Evolutionary conservation across 805 yeast species (phyloP), one percentile per base, ranked within the genome.

Genomic region (Starmerella geochares): DNA sequence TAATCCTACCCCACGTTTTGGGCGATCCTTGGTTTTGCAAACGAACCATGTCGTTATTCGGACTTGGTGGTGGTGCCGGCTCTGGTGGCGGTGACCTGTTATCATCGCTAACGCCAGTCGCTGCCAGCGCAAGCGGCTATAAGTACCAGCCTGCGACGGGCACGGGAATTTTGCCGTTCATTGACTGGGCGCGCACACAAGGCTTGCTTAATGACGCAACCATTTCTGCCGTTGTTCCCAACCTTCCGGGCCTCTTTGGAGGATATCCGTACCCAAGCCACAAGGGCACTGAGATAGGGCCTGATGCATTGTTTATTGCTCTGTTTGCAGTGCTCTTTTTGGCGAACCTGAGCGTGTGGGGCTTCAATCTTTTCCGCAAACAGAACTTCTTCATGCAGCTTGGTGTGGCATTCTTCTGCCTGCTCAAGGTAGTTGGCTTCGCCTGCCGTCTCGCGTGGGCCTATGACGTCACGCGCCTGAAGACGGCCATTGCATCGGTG

Each of bases 361-460:
- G 62, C 7, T 64, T 71, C 35, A 78, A 83, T 62, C 62, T 56
- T 47, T 53, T 67, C 4, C 67, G 83, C 57, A 80, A 80, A 1
- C 88, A 83, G 64, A 68, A 71, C 54, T 82, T 83, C 61, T 74
- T 72, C 68, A 60, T 78, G 16, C 68, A 78, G 3, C 56, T 79
- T 14, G 78, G 76, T 1, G 73, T 80, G 60, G 70, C 72, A 1
- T 69, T 75, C 54, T 80, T 79, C 62, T 71, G 78, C 51, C 49
- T 72, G 2, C 55, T 78, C 59, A 71, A 81, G 62, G 65, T 74
- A 54, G 55, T 81, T 35, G 88, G 87, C 1, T 83, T 71, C 60
- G 73, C 75, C 1, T 56, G 78, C 51, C 71, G 90, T 60, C 64
- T 76, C 35, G 67, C 64, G 11, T 83, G 88, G 87, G 72, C 78